phyloP scores from a whole-genome alignment of 192 early-diverging fungal species.

The Podila minutissima region DNA sequence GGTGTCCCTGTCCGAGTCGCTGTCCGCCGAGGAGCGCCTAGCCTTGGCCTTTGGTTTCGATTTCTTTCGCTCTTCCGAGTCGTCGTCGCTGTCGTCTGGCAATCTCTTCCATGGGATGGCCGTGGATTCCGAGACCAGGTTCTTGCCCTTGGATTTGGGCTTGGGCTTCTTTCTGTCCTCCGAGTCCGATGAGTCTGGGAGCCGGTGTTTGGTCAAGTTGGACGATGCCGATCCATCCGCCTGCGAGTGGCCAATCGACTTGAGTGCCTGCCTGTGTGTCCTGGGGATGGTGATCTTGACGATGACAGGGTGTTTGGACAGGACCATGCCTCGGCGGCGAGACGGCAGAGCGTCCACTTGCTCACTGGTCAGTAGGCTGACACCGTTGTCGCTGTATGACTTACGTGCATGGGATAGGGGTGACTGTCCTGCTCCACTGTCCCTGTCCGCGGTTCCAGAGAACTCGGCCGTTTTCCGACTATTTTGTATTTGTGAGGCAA shows the following conservation, averaged over 20 bases:
- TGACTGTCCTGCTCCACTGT: constrained; percentile 19
- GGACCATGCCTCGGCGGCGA: constrained; percentile 1
- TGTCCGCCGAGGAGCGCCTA: neutral
- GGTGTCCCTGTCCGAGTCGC: neutral
- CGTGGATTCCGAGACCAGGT: neutral
- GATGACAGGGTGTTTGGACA: constrained; percentile 26
- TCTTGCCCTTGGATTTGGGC: constrained; percentile 3
- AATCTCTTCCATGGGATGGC: constrained; percentile 4
- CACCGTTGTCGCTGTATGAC: neutral
- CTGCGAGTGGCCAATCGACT: neutral
- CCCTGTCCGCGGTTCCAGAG: neutral
- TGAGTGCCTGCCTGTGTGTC: neutral
- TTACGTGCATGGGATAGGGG: neutral
- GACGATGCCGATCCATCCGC: neutral
- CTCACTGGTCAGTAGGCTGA: neutral
- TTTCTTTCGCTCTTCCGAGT: constrained; percentile 17
- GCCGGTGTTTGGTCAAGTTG: neutral
- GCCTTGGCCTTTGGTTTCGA: constrained; percentile 2
- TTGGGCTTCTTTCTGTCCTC: constrained; percentile 19
- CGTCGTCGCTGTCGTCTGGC: constrained; percentile 11
- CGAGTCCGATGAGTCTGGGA: constrained; percentile 22
- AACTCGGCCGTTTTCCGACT: constrained; percentile 33
- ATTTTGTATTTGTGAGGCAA: neutral
- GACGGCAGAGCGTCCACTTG: constrained; percentile 26
- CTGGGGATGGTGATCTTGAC: constrained; percentile 43